Evolutionary conservation across 2,329 filamentous ascomycete genomes (phyloP), one percentile per base, ranked within the genome.

Genomic region (Dothideomycetes sp.): DNA sequence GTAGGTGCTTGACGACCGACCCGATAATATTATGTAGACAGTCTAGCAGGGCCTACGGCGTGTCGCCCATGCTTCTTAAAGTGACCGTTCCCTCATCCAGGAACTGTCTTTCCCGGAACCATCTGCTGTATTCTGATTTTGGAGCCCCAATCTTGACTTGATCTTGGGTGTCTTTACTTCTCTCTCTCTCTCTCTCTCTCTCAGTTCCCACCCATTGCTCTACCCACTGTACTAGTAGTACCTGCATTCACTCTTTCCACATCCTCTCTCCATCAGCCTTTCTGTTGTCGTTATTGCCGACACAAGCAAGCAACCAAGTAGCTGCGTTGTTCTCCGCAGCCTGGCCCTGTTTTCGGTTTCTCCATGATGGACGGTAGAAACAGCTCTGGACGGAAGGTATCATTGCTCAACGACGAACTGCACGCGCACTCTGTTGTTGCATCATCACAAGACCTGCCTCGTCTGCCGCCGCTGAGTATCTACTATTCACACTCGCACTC

Each of bases 301-400:
- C n/a, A n/a, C n/a, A 25, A 8, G 23, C 23, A 25, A 25, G 27
- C 11, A 13, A n/a, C 7, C 27, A 10, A 15, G 8, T 30, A 15
- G 11, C 6, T 6, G 16, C 16, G 27, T n/a, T 30, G 12, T 30
- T 10, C n/a, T n/a, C 29, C 37, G 37, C 37, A 33, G 37, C 25
- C 12, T 36, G 40, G 32, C 25, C 13, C 13, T 33, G 27, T 18
- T 15, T 38, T 51, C 56, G 49, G 54, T 52, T 51, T 38, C 46
- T 53, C 50, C 56, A 59, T 60, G 45, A 70, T 70, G 67, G 67
- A 70, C 64, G 66, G 65, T 59, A 69, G 63, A 60, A 67, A 70
- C 55, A 63, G 63, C 51, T 63, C 56, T 49, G 67, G 67, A 56
- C 63, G 65, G 53, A 65, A 61, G 53, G 65, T 70, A 55, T 69